These are phyloP conservation scores for Dipodascopsis tothii DNA, from an alignment of 805 yeast species.

Conservation along the genomic window DNA sequence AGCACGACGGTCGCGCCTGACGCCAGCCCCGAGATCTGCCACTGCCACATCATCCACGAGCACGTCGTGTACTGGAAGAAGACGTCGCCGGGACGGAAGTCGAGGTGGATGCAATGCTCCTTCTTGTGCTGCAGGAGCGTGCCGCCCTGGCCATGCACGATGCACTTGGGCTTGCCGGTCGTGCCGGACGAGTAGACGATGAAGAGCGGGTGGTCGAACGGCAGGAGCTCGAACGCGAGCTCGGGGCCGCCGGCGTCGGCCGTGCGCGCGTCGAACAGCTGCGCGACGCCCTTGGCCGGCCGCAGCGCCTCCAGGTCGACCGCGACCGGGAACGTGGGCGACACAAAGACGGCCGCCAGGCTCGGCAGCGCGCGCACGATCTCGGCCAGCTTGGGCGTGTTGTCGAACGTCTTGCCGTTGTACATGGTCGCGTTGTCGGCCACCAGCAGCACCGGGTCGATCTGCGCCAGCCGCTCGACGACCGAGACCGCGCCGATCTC, in stretches of 20 bases:
- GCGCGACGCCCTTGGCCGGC: conserved; percentile 5
- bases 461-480: conserved; percentile 23
- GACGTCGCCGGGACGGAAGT: conserved; percentile 20
- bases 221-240: conserved; percentile 21
- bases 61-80: conserved; percentile 26
- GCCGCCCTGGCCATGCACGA: conserved; percentile 26
- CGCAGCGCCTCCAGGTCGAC: conserved; percentile 8
- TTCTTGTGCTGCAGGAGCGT: conserved; percentile 24
- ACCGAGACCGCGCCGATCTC: conserved; percentile 24
- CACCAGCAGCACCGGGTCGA: conserved; percentile 21
- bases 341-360: conserved; percentile 14
- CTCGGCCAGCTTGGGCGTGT: conserved; percentile 16
- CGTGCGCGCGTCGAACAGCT: not conserved
- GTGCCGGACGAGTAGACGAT: conserved; percentile 26
- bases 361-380: conserved; percentile 13
- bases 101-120: conserved; percentile 24
- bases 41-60: conserved; percentile 28
- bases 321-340: conserved; percentile 4
- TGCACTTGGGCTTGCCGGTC: conserved; percentile 25
- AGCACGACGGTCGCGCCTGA: conserved; percentile 24
- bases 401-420: conserved; percentile 21
- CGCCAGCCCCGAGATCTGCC: conserved; percentile 26
- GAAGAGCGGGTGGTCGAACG: conserved; percentile 24
- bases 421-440: conserved; percentile 23
- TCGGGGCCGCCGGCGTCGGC: too few relatives aligned